phyloP scores from a whole-genome alignment of 2,329 filamentous ascomycete genomes.

The Penicillium oxalicum region DNA sequence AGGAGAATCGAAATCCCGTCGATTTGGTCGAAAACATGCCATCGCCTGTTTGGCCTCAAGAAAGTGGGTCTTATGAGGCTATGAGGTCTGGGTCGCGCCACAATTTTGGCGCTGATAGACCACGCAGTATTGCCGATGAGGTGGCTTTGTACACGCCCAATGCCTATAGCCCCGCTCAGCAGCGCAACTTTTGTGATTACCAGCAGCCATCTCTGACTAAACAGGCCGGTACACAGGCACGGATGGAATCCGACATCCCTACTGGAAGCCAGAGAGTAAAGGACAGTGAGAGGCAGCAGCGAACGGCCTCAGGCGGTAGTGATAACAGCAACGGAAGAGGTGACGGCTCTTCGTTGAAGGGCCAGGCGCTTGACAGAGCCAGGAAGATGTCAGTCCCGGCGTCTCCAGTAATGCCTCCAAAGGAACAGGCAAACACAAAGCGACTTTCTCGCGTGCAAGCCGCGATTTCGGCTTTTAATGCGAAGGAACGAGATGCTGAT shows the following conservation, averaged over 20 bases:
- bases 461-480: slow-evolving; percentile 58
- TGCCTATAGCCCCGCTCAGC: slow-evolving; percentile 56
- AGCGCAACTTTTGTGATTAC: slow-evolving; percentile 55
- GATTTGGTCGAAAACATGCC: slow-evolving; percentile 42
- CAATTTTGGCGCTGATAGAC: slow-evolving; percentile 38
- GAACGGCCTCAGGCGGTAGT: slow-evolving; percentile 22
- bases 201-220: slow-evolving; percentile 43
- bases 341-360: slow-evolving; percentile 14
- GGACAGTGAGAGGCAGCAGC: slow-evolving; percentile 28
- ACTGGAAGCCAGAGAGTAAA: slow-evolving; percentile 37
- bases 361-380: slow-evolving; percentile 16
- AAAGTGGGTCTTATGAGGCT: slow-evolving; percentile 42
- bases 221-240: slow-evolving; percentile 36
- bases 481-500: slow-evolving; percentile 47
- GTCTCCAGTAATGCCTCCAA: slow-evolving; percentile 26
- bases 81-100: slow-evolving; percentile 32
- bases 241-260: slow-evolving; percentile 50
- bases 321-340: slow-evolving; percentile 6
- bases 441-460: slow-evolving; percentile 55
- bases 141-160: slow-evolving; percentile 54
- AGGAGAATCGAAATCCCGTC: slow-evolving; percentile 71
- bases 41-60: slow-evolving; percentile 77
- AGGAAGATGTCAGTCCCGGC: slow-evolving; percentile 30
- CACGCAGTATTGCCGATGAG: slow-evolving; percentile 47
- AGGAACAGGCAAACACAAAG: slow-evolving; percentile 36